phyloP scores from a whole-genome alignment of 345 rosid genomes.

The Arabidopsis arenosa region DNA sequence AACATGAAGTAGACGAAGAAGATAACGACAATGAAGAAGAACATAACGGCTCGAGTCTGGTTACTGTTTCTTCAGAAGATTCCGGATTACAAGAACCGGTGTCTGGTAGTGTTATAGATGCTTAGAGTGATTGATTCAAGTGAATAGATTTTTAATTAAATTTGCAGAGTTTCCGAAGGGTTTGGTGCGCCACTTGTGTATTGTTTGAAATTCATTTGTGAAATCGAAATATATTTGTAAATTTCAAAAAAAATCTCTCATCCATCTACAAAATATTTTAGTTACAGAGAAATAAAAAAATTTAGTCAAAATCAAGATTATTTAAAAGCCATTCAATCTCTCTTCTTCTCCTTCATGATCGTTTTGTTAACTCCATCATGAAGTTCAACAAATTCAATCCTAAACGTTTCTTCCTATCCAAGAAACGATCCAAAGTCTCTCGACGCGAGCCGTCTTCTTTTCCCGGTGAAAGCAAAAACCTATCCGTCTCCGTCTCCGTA shows the following conservation, averaged over 20 bases:
- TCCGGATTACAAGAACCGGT: conserved; percentile 35
- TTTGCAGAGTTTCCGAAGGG: conserved; percentile 3
- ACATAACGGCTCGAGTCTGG: conserved; percentile 14
- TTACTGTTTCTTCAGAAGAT: conserved; percentile 19
- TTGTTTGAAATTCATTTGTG: conserved; percentile 30
- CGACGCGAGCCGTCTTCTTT: not conserved
- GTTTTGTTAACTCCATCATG: not conserved
- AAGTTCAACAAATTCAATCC: not conserved
- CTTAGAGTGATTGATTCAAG: conserved; percentile 27
- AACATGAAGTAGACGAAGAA: conserved; percentile 49
- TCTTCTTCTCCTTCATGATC: not conserved
- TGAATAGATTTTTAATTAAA: conserved; percentile 22
- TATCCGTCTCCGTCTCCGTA: not conserved
- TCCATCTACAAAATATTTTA: not conserved
- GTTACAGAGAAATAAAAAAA: too few relatives aligned
- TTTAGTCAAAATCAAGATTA: too few relatives aligned
- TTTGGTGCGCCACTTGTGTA: conserved; percentile 5
- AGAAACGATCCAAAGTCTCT: not conserved
- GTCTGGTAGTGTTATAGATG: conserved; percentile 35
- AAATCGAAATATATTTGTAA: conserved; percentile 15
- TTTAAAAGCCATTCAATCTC: not conserved
- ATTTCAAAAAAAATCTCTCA: not conserved
- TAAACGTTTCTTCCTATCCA: not conserved
- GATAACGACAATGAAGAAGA: conserved; percentile 23
- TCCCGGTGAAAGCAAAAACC: not conserved